A percentile compares a stretch with the other conserved stretches of the same genome.
Conservation (phyloP, 73 alveolate species). For the Durusdinium trenchii region DNA sequence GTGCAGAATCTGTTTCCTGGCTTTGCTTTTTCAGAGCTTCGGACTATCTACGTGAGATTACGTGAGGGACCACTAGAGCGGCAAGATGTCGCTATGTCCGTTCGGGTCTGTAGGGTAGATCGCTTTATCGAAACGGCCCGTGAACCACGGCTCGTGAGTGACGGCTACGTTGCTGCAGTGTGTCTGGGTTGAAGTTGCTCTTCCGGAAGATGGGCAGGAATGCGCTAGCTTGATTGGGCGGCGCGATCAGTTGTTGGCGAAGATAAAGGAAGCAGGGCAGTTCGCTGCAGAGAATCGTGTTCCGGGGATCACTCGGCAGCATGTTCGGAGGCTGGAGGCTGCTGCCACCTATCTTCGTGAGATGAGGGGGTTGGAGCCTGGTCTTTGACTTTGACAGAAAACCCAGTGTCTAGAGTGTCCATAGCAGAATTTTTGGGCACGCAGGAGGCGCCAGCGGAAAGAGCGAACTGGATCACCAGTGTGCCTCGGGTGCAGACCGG, state of each 20-base stretch:
- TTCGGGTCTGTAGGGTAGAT: slow-evolving; percentile 8
- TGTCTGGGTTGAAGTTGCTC: too few relatives aligned
- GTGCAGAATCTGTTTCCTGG: not conserved
- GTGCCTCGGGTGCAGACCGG: slow-evolving; percentile 23
- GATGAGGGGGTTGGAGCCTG: not conserved
- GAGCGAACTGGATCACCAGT: not conserved
- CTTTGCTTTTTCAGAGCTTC: not conserved
- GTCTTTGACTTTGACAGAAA: not conserved
- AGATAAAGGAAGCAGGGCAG: not conserved
- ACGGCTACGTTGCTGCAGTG: not conserved
- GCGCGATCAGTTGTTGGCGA: not conserved
- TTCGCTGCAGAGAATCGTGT: not conserved
- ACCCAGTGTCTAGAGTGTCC: not conserved
- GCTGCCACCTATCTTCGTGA: not conserved
- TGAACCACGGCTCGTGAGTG: not conserved
- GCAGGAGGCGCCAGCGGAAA: not conserved
- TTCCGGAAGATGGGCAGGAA: not conserved
- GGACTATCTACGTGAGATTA: not conserved
- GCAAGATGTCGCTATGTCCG: not conserved
- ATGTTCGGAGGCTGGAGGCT: not conserved
- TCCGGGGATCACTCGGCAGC: too few relatives aligned
- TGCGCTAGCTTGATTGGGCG: not conserved
- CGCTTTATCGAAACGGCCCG: not conserved
- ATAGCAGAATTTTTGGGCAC: slow-evolving; percentile 12
- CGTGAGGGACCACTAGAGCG: slow-evolving; percentile 2